Evolutionary conservation across 129 eudicot species (phyloP).

Genomic region (Kitagawia praeruptora): DNA sequence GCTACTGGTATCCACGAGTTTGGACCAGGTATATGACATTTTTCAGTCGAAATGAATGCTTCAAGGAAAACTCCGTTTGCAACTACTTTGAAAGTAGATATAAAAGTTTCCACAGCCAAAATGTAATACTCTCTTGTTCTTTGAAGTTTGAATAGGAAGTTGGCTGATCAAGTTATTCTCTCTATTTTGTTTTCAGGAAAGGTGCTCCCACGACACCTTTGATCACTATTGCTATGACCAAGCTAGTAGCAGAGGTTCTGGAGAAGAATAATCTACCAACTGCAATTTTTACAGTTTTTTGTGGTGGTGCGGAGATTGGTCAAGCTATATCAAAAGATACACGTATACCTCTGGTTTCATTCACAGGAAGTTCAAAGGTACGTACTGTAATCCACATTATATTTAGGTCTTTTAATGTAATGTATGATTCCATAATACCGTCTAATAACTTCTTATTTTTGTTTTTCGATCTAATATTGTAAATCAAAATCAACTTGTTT

Average conservation of each 20-base stretch:
- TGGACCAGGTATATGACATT: background rate
- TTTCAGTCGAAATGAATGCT: background rate
- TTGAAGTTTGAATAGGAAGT: slow-evolving; percentile 4
- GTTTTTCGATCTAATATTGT: background rate
- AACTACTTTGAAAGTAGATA: background rate
- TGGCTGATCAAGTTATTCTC: background rate
- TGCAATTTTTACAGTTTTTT: slow-evolving; percentile 81
- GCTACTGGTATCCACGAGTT: background rate
- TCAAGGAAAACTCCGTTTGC: background rate
- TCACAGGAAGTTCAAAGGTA: slow-evolving; percentile 99
- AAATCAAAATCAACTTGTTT: background rate
- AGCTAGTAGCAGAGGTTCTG: slow-evolving; percentile 66
- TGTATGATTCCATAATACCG: background rate
- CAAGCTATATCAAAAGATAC: slow-evolving; percentile 89
- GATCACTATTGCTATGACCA: slow-evolving; percentile 85
- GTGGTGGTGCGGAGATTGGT: slow-evolving; percentile 98
- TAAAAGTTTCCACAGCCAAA: background rate
- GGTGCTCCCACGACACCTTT: slow-evolving; percentile 99
- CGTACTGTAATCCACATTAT: background rate
- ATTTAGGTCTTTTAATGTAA: background rate
- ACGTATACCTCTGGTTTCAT: slow-evolving; percentile 89
- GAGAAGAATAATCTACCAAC: slow-evolving; percentile 80
- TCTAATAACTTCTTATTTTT: background rate
- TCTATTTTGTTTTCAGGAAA: slow-evolving; percentile 46
- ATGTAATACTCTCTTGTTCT: background rate